Evolutionary conservation across 2,329 filamentous ascomycete species (phyloP), one percentile per base, ranked within the genome.

Genomic region (Fusarium humuli): DNA sequence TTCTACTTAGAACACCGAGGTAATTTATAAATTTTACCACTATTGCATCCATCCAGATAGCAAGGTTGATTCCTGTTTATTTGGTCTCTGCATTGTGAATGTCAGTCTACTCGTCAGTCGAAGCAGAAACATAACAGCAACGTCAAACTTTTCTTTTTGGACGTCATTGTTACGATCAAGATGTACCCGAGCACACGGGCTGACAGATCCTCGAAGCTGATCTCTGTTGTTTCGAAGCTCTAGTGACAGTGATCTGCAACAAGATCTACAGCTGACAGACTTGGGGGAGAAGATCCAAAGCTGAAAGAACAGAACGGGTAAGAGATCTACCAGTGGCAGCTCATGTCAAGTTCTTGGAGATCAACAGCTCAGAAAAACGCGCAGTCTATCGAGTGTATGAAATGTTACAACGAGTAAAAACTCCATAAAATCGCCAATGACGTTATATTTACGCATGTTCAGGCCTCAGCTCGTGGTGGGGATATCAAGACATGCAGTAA

Each of bases 71-170:
- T 34, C 32, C 16, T 34, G 14, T 1, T 16, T 10, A 10, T 7
- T 1, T 18, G 16, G 14, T 34, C 14, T 16, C 13, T 32, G 7
- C 14, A 9, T 32, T 32, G 30, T 14, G 27, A 2, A 11, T 29
- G 2, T 5, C 1, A 1, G 2, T 29, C 5, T 2, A 29, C 10
- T 29, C 27, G 10, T 12, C 27, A 30, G 7, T 34, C 2, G 32
- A 34, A 34, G 16, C 16, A 18, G 11, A 37, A 37, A 37, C 9
- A 10, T 2, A 3, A 18, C 16, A 37, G 5, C 3, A n/a, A 37
- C 34, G 18, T n/a, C 5, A n/a, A 11, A 3, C 10, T 37, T 2
- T 9, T 9, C 18, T 37, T 3, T 37, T 11, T n/a, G 9, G 18
- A 37, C 34, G 34, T 37, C 34, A 37, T 37, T 37, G 1, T 7